Base-by-base conservation (phyloP, 1,139 yeast genomes). In the Zhuliangozyma blackwelliae region DNA sequence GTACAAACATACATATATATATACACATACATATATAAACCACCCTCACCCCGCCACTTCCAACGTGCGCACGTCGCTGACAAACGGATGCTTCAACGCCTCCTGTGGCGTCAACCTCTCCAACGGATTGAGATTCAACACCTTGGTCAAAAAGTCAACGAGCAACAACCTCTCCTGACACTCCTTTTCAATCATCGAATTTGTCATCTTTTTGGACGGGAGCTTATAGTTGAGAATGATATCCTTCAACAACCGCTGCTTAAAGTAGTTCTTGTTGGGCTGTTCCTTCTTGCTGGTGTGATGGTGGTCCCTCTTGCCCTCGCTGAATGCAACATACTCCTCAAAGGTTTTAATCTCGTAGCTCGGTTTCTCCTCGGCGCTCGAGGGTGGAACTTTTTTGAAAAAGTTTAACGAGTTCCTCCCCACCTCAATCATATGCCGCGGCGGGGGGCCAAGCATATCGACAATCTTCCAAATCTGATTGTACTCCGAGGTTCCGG, bases 41-140 rank as follows among this genome's bases (percentile, higher is more conserved):
- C 16, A 16, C 16, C 16, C 16, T 16, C 16, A 16, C 16, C 16
- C 16, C 16, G 16, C 16, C 32, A 43, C 33, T 10, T 43, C 44
- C 20, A 42, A 36, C n/a, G 43, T 38, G 27, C 34, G 41, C 13
- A 45, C 48, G 40, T 63, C 68, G 34, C 48, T 82, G 16, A 92
- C 78, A 58, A 94, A 92, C 0, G 97, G 97, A 62, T 94, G 98
- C 60, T 79, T 70, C 20, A 84, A 70, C 0, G 97, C 98, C 57
- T 92, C 97, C 50, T 88, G 96, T 9, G 98, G 98, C 0, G 97
- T 88, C 81, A 96, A 83, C 50, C 99, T 74, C 57, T 90, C 96
- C 50, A 92, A 71, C 0, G 98, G 98, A 59, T 90, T 90, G 54
- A 88, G 63, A 49, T 83, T 87, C 41, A 92, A 66, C 9, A 87